Conservation (phyloP, 2,329 filamentous ascomycete genomes). For the Blumeria hordei region DNA sequence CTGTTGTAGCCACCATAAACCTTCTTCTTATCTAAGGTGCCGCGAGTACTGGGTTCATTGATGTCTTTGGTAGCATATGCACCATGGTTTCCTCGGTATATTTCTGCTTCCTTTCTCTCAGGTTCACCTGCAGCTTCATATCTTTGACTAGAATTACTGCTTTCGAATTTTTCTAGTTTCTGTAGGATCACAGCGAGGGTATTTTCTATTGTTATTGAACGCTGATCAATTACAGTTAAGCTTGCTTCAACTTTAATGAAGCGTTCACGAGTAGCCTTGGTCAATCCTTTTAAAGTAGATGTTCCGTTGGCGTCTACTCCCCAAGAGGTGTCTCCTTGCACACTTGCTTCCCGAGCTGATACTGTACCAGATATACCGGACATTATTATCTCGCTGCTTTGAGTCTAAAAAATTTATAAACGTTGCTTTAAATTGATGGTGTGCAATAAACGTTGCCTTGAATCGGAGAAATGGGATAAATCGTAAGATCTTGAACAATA, state of each 20-base stretch:
- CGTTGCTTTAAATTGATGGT: too few relatives aligned
- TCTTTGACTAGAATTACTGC: background rate
- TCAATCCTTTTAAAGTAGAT: background rate
- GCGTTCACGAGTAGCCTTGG: background rate
- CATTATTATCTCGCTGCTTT: background rate
- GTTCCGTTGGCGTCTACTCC: background rate
- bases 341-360: background rate
- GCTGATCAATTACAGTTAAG: background rate
- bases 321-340: background rate
- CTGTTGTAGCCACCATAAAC: background rate
- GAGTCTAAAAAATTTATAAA: background rate
- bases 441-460: too few relatives aligned
- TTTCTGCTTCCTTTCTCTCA: background rate
- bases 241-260: background rate
- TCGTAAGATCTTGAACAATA: background rate
- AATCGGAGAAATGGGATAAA: background rate
- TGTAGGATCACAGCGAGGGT: background rate
- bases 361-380: background rate
- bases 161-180: background rate
- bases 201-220: background rate
- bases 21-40: background rate
- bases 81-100: background rate
- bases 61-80: background rate
- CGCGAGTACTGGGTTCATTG: background rate
- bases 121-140: background rate